Evolutionary conservation across 2,329 filamentous ascomycete species (phyloP), one percentile per base, ranked within the genome.

Genomic region (Aspergillus sp.): DNA sequence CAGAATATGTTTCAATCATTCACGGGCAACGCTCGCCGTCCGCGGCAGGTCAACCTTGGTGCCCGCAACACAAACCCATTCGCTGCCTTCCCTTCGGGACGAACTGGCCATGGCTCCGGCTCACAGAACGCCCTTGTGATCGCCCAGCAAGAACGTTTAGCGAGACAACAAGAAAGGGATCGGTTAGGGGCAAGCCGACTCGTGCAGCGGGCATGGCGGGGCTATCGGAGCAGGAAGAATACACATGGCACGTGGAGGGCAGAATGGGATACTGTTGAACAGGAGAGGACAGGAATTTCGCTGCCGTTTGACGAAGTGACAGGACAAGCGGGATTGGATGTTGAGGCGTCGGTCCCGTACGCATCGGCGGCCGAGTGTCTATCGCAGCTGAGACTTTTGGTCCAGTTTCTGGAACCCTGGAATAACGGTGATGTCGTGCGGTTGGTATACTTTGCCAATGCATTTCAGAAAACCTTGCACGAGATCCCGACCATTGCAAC

Each of bases 21-120:
- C 73, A 93, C 88, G 20, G 93, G 93, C 59, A 88, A 74, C 70
- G 88, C 89, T 60, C 84, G 88, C 62, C 86, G 88, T 57, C 85
- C 86, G 52, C 85, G 93, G 56, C 90, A 96, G 67, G 89, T 97
- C 65, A 96, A 97, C 70, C 84, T 98, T 52, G 93, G 89, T 56
- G 93, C 90, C 53, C 85, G 90, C 58, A 82, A 81, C 55, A 75
- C 76, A 44, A 95, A 95, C 62, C 88, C 90, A 3, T 95, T 93
- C 67, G 83, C 78, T 45, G 69, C 68, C 46, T 67, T 79, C 51
- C 80, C 80, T 56, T 77, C 77, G 27, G 74, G 76, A 38, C 81
- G 82, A 76, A 74, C 79, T 4, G 71, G 77, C 10, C 68, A 70
- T 50, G 77, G 78, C 13, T 76, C 81, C 1, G 84, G 83, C 15